Evolutionary conservation across 192 early-diverging fungal genomes (phyloP), one percentile per base, ranked within the genome.

Genomic region (Linnemannia zychae): DNA sequence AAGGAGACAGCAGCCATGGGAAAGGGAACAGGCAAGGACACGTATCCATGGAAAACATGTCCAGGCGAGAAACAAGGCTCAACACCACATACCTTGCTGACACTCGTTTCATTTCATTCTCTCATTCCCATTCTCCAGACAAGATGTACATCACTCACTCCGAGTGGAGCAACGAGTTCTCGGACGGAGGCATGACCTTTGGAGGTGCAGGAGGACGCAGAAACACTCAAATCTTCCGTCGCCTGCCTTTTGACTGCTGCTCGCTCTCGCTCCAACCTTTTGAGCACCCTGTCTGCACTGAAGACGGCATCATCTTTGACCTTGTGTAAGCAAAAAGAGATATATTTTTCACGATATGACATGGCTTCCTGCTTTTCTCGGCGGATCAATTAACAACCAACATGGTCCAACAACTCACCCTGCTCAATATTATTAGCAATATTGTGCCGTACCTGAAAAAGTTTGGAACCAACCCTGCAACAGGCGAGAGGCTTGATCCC

Each of bases 241-340:
- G 91, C 17, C 85, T 97, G 16, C 96, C 96, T 0, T 97, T 97
- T 73, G 91, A 93, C 73, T 97, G 94, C 87, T 99, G 98, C 78
- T 92, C 97, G 4, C 89, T 99, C n/a, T 96, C 98, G 5, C 84
- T 99, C 33, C 92, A 92, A 72, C 97, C 98, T 16, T 96, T 97
- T 78, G 93, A 92, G 63, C 90, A 92, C 72, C 97, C 98, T 3
- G 91, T 96, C 71, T 98, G 97, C 86, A 95, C 96, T 0, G 87
- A 87, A 7, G 96, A 97, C 38, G 98, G 98, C 22, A 94, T 88
- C 47, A 91, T 98, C 15, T 99, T 97, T 91, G 98, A 99, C 76
- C 90, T 94, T 4, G 88, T 93, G 89, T 91, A 88, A 40, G 82
- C 67, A 22, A 34, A 73, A 17, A 4, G 36, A n/a, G n/a, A n/a